Evolutionary conservation across 495 filamentous ascomycete species (phyloP), one percentile per base, ranked within the genome.

Genomic region (Bathelium albidoporum): DNA sequence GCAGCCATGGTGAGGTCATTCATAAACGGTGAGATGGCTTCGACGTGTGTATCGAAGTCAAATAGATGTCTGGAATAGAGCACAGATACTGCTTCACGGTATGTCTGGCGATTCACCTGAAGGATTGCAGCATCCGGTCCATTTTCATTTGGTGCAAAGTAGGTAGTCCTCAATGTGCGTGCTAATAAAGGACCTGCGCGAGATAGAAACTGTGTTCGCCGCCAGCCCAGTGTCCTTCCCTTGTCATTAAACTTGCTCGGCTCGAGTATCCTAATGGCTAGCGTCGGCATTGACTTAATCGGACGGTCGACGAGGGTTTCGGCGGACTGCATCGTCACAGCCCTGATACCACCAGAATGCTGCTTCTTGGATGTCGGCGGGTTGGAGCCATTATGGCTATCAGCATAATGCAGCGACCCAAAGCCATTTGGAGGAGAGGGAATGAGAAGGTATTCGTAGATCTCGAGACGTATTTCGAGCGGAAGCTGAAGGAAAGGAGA

Each of bases 21-120:
- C 61, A 83, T 74, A 71, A 85, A 84, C 9, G 81, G 80, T n/a
- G 77, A 71, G 14, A 82, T 74, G 44, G 81, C 77, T 67, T 83
- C 82, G 66, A 84, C 70, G 67, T 81, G 71, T 61, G 71, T 71
- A 31, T 74, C 76, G 69, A 85, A 84, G 64, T 76, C 74, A 70
- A 85, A 83, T 2, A 71, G 72, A 65, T 81, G 78, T n/a, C 66
- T 64, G 16, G 70, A 70, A 69, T 85, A 85, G 29, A 85, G 71
- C 0, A 81, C n/a, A 26, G 74, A 68, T 28, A 76, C 67, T 20
- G 77, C 76, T 70, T 85, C 82, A 36, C 67, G 65, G 70, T 83
- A 72, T 53, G 80, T 75, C 59, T 75, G 74, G 22, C 69, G 73
- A 71, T 71, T 79, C 4, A 77, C 75, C 1, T 68, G 53, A 62